phyloP scores from a whole-genome alignment of 129 eudicot genomes.

The Gnaphalium uliginosum region DNA sequence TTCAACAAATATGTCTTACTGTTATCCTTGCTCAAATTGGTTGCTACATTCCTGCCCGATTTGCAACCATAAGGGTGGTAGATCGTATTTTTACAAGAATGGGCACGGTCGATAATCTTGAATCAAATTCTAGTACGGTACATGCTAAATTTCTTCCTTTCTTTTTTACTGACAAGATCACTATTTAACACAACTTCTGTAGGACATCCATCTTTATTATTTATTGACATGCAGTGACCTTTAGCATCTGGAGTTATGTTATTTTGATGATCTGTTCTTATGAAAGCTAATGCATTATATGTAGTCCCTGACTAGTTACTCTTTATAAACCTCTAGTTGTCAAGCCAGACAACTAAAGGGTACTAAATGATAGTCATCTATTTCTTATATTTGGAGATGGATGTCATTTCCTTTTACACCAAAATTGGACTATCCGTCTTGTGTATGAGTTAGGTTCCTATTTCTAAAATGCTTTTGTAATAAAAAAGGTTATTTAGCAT shows the following conservation, averaged over 20 bases:
- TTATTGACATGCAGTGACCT: slow-evolving; percentile 4
- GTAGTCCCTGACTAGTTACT: slow-evolving; percentile 6
- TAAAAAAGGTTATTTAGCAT: neutral
- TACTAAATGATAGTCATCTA: slow-evolving; percentile 5
- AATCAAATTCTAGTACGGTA: slow-evolving; percentile 99
- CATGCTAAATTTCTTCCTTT: slow-evolving; percentile 20
- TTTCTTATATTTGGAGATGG: neutral
- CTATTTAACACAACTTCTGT: neutral
- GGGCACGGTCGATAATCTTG: slow-evolving; percentile 93
- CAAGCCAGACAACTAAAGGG: neutral
- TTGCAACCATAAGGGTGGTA: slow-evolving; percentile 81
- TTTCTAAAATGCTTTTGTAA: slow-evolving; percentile 4
- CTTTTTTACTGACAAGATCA: slow-evolving; percentile 14
- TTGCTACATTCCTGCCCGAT: slow-evolving; percentile 96
- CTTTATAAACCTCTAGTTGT: too few relatives aligned
- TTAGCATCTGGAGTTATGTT: neutral
- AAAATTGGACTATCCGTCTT: neutral
- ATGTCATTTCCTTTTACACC: slow-evolving; percentile 1
- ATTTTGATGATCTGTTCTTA: neutral
- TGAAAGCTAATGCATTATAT: slow-evolving; percentile 16
- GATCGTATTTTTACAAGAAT: slow-evolving; percentile 97
- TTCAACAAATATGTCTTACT: slow-evolving; percentile 87
- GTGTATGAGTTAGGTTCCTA: neutral
- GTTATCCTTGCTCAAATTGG: slow-evolving; percentile 99
- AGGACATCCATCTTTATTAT: neutral